Evolutionary conservation across 768 basidiomycete genomes (phyloP).

Genomic region (Exidia glandulosa): DNA sequence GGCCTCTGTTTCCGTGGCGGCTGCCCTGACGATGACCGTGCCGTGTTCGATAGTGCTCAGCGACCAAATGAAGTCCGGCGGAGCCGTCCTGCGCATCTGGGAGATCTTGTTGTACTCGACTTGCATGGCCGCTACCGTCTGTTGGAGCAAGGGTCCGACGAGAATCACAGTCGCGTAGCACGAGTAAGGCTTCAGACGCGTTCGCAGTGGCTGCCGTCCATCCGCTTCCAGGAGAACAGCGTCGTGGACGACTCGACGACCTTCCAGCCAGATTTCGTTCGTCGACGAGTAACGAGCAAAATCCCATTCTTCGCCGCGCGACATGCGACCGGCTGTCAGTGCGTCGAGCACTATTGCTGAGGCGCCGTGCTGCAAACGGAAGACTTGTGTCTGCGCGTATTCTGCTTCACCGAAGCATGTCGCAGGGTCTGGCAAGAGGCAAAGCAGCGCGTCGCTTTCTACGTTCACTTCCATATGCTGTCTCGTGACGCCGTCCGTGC

Average conservation of each 20-base stretch:
- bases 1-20: constrained; percentile 64
- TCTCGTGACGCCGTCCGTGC: constrained; percentile 29
- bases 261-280: constrained; percentile 70
- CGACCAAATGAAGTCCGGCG: constrained; percentile 72
- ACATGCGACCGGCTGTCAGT: constrained; percentile 80
- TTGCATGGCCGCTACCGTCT: constrained; percentile 37
- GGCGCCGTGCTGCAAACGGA: constrained; percentile 47
- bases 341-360: constrained; percentile 79
- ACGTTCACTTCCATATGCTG: constrained; percentile 57
- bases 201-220: constrained; percentile 37
- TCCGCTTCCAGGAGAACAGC: constrained; percentile 58
- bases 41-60: constrained; percentile 45
- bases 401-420: constrained; percentile 80
- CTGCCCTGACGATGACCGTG: constrained; percentile 58
- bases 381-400: constrained; percentile 77
- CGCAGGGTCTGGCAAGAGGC: constrained; percentile 86
- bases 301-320: constrained; percentile 79
- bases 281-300: constrained; percentile 76
- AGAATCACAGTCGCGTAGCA: constrained; percentile 86
- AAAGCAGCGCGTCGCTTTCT: constrained; percentile 41
- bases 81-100: constrained; percentile 46
- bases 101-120: constrained; percentile 40
- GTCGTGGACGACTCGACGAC: constrained; percentile 61
- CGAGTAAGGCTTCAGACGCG: constrained; percentile 66
- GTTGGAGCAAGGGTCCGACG: constrained; percentile 50